Evolutionary conservation across 441 rosid species (phyloP).

Genomic region (Jatropha podagrica): DNA sequence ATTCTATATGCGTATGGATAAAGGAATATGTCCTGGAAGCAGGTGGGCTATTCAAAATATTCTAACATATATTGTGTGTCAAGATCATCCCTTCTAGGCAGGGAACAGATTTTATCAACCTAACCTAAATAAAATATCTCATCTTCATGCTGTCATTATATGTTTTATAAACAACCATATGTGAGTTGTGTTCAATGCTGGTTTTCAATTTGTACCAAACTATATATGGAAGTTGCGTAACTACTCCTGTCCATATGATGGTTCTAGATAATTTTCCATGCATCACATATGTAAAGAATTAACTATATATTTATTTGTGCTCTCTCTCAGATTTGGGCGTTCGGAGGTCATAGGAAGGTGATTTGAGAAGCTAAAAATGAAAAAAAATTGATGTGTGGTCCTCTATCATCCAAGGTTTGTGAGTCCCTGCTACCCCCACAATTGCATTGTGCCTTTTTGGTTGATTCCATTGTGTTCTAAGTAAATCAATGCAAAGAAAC

Average conservation of each 20-base stretch:
- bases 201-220: background rate
- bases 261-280: background rate
- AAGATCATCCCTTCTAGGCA: background rate
- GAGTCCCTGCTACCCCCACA: background rate
- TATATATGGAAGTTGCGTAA: background rate
- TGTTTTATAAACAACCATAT: background rate
- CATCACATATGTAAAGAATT: conserved; percentile 6
- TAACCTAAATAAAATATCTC: too few relatives aligned
- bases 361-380: conserved; percentile 13
- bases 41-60: background rate
- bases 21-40: background rate
- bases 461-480: conserved; percentile 19
- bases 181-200: background rate
- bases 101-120: background rate
- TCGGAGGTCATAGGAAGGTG: conserved; percentile 82
- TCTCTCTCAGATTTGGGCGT: conserved; percentile 77
- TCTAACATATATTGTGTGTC: background rate
- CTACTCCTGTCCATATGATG: background rate
- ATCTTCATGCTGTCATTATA: background rate
- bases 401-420: conserved; percentile 12
- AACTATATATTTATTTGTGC: background rate
- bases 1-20: background rate
- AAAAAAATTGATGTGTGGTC: background rate
- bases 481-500: conserved; percentile 23
- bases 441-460: conserved; percentile 6